phyloP scores from a whole-genome alignment of 768 basidiomycete species.

The Gautieria morchelliformis region DNA sequence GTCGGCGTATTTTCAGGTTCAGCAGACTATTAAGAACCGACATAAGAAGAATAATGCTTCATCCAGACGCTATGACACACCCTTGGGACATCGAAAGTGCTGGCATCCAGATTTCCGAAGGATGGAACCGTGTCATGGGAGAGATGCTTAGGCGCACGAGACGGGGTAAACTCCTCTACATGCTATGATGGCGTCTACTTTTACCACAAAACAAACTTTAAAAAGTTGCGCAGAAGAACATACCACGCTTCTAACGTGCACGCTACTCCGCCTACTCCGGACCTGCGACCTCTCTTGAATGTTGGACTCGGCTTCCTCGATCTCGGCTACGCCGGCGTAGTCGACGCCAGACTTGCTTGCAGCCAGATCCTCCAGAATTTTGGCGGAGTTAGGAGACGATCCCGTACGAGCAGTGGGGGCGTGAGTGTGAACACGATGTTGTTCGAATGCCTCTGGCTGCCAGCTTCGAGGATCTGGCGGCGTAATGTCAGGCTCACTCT shows the following conservation, averaged over 20 bases:
- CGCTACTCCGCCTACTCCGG: constrained; percentile 5
- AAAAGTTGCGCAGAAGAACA: background rate
- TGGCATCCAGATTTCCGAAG: constrained; percentile 5
- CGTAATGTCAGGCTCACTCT: constrained; percentile 6
- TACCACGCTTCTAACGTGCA: background rate
- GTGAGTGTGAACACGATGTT: background rate
- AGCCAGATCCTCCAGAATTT: constrained; percentile 8
- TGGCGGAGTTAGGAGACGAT: constrained; percentile 6
- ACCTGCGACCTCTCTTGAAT: constrained; percentile 4
- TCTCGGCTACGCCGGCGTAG: constrained; percentile 5
- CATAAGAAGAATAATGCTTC: background rate
- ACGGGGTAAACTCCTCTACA: background rate
- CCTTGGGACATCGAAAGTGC: background rate
- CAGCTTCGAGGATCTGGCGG: background rate
- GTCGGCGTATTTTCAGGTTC: background rate
- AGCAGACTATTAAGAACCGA: background rate
- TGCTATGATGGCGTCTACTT: background rate
- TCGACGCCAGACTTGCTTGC: constrained; percentile 9
- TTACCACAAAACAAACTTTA: background rate
- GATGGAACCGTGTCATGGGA: constrained; percentile 7
- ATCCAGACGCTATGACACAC: background rate
- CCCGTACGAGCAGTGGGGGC: constrained; percentile 1
- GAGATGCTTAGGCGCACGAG: constrained; percentile 4
- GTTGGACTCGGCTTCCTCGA: constrained; percentile 7
- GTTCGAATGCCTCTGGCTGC: background rate